phyloP scores from a whole-genome alignment of 1,284 basidiomycete genomes.

The Porphyrellus sp. region DNA sequence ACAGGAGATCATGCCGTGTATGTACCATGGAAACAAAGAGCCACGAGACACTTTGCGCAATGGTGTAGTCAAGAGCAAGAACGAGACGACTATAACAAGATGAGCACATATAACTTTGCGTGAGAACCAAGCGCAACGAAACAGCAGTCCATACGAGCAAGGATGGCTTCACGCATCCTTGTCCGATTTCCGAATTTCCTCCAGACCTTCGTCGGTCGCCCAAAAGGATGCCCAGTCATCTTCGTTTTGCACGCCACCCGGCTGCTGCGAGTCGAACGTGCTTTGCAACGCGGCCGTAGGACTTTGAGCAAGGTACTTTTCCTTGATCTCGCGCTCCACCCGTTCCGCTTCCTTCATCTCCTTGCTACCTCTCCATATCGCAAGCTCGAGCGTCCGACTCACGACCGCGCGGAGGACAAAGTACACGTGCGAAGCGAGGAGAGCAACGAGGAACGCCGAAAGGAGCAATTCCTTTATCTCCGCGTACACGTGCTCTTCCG shows the following conservation, averaged over 20 bases:
- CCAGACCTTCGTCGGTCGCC: constrained; percentile 26
- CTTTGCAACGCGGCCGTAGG: constrained; percentile 7
- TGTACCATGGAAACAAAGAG: too few species aligned
- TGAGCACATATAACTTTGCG: too few species aligned
- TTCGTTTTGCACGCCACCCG: neutral
- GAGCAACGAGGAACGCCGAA: constrained; percentile 69
- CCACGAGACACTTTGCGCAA: too few species aligned
- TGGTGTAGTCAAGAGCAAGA: neutral
- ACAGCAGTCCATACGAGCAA: neutral
- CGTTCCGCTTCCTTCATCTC: constrained; percentile 59
- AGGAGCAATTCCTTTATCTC: constrained; percentile 56
- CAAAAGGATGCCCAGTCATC: constrained; percentile 27
- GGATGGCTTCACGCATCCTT: constrained; percentile 20
- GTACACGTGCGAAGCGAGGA: constrained; percentile 80
- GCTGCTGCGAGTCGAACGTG: neutral
- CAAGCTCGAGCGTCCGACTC: constrained; percentile 66
- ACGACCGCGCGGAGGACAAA: constrained; percentile 64
- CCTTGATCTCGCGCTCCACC: constrained; percentile 62
- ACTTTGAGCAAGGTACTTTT: constrained; percentile 45
- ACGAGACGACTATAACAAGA: neutral
- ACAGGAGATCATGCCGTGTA: constrained; percentile 9
- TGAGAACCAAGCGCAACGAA: neutral
- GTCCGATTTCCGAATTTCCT: constrained; percentile 27
- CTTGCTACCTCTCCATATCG: constrained; percentile 69
- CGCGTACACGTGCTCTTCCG: constrained; percentile 26